These are phyloP conservation scores for Chrysoporthe austroafricana DNA, from an alignment of 2,329 filamentous ascomycete genomes.

Conservation along the genomic window DNA sequence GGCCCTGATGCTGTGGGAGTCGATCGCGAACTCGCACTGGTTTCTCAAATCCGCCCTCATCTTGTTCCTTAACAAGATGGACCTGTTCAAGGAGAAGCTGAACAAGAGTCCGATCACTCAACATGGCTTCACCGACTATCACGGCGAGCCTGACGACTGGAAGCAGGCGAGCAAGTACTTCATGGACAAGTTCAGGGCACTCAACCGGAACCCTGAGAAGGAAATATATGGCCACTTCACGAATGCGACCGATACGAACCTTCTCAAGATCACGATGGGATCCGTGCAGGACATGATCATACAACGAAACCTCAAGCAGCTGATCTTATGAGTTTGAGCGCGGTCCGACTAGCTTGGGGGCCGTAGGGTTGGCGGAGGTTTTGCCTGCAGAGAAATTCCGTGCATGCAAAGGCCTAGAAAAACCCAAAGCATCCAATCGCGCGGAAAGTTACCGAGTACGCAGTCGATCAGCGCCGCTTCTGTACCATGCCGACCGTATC, in stretches of 20 bases:
- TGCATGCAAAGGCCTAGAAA: constrained; percentile 8
- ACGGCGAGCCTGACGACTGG: constrained; percentile 70
- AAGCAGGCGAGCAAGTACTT: constrained; percentile 81
- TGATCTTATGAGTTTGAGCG: constrained; percentile 63
- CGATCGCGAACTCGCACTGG: constrained; percentile 84
- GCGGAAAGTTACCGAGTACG: constrained; percentile 27
- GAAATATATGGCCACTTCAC: constrained; percentile 67
- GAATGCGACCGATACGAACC: constrained; percentile 68
- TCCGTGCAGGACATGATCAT: constrained; percentile 89
- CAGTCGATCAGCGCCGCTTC: constrained; percentile 29
- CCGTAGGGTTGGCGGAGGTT: constrained; percentile 15
- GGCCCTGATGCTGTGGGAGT: constrained; percentile 84
- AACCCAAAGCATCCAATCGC: constrained; percentile 18
- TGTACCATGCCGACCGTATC: constrained; percentile 10
- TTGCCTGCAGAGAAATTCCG: background rate
- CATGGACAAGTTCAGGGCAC: constrained; percentile 76
- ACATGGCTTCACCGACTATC: constrained; percentile 79
- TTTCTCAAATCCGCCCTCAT: constrained; percentile 82
- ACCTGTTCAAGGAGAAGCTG: constrained; percentile 80
- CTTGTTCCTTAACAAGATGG: constrained; percentile 86
- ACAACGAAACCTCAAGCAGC: constrained; percentile 78
- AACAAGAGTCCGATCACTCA: constrained; percentile 70
- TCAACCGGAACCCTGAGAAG: constrained; percentile 71
- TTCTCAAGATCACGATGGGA: constrained; percentile 84
- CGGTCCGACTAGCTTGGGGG: constrained; percentile 26